These are phyloP conservation scores for Tulasnella sp. DNA, from an alignment of 768 basidiomycete species.

Conservation along the genomic window DNA sequence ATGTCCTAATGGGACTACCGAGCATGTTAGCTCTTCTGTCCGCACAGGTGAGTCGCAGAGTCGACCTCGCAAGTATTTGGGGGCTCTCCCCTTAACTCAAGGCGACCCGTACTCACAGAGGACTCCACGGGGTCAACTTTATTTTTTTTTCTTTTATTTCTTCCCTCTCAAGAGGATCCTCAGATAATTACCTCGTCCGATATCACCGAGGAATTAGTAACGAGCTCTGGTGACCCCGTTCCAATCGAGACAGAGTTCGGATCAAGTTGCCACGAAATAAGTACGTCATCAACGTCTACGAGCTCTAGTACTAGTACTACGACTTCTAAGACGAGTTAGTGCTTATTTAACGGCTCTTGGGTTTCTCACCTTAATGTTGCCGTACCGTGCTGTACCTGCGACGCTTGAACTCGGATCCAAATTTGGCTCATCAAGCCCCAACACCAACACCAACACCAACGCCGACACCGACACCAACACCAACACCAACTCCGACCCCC, in stretches of 20 bases:
- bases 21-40: not conserved
- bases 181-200: not conserved
- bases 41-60: not conserved
- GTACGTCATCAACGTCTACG: not conserved
- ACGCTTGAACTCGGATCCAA: not conserved
- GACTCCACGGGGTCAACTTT: not conserved
- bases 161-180: not conserved
- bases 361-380: not conserved
- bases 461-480: not conserved
- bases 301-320: not conserved
- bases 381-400: not conserved
- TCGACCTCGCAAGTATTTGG: no score
- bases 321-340: not conserved
- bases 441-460: not conserved
- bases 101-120: not conserved
- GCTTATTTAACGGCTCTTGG: not conserved
- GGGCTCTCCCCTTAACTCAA: no score
- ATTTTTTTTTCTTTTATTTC: not conserved
- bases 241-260: not conserved
- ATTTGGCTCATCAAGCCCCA: not conserved
- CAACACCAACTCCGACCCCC: not conserved
- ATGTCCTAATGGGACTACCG: not conserved
- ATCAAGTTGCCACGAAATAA: not conserved
- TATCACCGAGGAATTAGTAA: not conserved
- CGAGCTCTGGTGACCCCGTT: not conserved